These are phyloP conservation scores for Exophiala mesophila DNA, from an alignment of 2,329 filamentous ascomycete genomes.

Conservation along the genomic window DNA sequence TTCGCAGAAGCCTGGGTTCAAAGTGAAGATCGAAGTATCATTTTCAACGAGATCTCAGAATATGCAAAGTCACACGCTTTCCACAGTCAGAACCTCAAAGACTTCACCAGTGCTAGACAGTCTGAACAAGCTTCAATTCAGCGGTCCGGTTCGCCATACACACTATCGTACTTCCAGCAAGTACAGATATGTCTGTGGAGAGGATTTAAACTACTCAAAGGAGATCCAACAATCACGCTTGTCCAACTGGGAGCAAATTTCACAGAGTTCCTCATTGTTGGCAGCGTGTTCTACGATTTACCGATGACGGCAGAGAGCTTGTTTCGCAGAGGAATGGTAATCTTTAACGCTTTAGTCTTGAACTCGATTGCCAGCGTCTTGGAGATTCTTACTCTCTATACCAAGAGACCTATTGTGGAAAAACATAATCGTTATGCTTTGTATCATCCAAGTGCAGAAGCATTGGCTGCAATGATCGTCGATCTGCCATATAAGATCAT, in stretches of 20 bases:
- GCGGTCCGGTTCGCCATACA: constrained; percentile 47
- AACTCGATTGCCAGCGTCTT: constrained; percentile 57
- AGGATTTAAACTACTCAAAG: constrained; percentile 62
- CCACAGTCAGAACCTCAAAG: constrained; percentile 15
- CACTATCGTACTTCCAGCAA: constrained; percentile 50
- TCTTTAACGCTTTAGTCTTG: constrained; percentile 84
- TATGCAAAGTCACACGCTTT: constrained; percentile 8
- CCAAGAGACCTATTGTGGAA: constrained; percentile 86
- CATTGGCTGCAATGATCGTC: constrained; percentile 74
- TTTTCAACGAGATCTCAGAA: constrained; percentile 8
- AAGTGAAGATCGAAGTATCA: constrained; percentile 30
- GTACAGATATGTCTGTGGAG: constrained; percentile 51
- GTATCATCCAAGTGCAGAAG: constrained; percentile 87
- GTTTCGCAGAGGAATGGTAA: constrained; percentile 69
- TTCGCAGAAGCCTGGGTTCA: constrained; percentile 52
- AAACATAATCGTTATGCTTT: constrained; percentile 83
- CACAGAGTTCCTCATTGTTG: constrained; percentile 61
- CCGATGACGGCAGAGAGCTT: constrained; percentile 63
- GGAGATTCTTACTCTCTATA: constrained; percentile 60
- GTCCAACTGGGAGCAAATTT: constrained; percentile 58
- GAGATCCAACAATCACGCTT: constrained; percentile 58
- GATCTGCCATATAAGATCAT: constrained; percentile 76
- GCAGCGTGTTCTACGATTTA: constrained; percentile 77
- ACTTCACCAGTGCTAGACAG: constrained; percentile 16
- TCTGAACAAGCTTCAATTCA: constrained; percentile 39